These are phyloP conservation scores for Neofusicoccum kwambonambiense DNA, from an alignment of 2,329 filamentous ascomycete genomes.

Conservation along the genomic window DNA sequence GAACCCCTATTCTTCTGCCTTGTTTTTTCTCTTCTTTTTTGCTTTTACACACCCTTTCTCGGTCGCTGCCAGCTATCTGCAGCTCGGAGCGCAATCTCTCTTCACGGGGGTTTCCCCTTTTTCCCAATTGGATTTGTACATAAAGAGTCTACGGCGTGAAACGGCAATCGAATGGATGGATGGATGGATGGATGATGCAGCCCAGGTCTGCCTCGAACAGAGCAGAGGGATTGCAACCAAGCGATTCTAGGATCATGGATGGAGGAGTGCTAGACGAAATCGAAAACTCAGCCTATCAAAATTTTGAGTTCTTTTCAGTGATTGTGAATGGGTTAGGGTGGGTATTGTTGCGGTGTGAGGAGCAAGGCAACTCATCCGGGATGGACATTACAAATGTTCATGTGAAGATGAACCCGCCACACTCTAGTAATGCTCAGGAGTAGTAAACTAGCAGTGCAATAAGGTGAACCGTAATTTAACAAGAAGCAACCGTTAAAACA, in stretches of 20 bases:
- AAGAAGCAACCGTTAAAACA: too few species aligned
- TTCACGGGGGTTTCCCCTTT: not conserved
- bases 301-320: too few species aligned
- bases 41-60: not conserved
- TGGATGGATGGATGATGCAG: not conserved
- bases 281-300: not conserved
- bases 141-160: conserved; percentile 7
- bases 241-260: not conserved
- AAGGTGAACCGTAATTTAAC: too few species aligned
- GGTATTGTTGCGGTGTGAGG: too few species aligned
- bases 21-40: not conserved
- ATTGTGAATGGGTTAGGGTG: not conserved
- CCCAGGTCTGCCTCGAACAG: not conserved
- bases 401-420: not conserved
- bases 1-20: not conserved
- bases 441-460: too few species aligned
- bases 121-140: not conserved
- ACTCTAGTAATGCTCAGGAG: too few species aligned
- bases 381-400: not conserved
- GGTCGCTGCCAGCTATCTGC: not conserved
- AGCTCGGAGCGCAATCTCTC: not conserved
- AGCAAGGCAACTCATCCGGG: too few species aligned
- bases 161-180: not conserved
- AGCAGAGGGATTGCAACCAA: not conserved
- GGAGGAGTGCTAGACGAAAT: not conserved